Percentiles rank a stretch among this genome's conserved stretches.
phyloP scores from a whole-genome alignment of 83 land plant genomes.

The Picea abies region DNA sequence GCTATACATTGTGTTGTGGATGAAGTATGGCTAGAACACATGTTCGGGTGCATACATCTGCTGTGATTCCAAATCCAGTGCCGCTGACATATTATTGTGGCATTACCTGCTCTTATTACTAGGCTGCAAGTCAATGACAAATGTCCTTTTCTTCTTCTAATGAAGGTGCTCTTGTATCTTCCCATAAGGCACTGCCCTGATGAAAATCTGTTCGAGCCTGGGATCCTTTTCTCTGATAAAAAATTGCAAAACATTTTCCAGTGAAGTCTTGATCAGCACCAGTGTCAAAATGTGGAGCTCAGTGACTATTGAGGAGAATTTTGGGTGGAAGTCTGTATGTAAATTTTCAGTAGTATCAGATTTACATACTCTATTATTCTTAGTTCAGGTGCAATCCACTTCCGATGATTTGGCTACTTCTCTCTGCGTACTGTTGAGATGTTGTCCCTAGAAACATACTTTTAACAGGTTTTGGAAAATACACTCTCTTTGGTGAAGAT shows the following conservation, averaged over 20 bases:
- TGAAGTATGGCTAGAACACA: background rate
- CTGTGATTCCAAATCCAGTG: background rate
- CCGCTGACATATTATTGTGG: background rate
- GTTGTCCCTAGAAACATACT: background rate
- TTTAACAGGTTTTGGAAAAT: background rate
- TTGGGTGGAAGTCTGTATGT: background rate
- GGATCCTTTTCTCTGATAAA: constrained; percentile 8
- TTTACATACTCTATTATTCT: background rate
- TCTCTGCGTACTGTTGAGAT: background rate
- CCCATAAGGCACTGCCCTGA: background rate
- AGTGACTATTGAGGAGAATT: background rate
- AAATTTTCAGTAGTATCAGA: background rate
- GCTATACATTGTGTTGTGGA: background rate
- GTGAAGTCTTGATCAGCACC: background rate
- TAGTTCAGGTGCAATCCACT: background rate
- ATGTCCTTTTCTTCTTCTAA: background rate
- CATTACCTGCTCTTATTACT: background rate
- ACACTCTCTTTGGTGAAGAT: background rate
- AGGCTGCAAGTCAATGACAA: background rate
- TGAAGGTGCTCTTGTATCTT: background rate
- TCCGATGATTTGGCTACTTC: background rate
- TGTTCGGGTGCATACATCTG: background rate
- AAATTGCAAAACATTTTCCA: background rate
- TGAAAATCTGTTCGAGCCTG: background rate
- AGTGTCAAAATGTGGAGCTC: background rate